phyloP scores from a whole-genome alignment of 768 basidiomycete genomes.

The Harrya chromipes region DNA sequence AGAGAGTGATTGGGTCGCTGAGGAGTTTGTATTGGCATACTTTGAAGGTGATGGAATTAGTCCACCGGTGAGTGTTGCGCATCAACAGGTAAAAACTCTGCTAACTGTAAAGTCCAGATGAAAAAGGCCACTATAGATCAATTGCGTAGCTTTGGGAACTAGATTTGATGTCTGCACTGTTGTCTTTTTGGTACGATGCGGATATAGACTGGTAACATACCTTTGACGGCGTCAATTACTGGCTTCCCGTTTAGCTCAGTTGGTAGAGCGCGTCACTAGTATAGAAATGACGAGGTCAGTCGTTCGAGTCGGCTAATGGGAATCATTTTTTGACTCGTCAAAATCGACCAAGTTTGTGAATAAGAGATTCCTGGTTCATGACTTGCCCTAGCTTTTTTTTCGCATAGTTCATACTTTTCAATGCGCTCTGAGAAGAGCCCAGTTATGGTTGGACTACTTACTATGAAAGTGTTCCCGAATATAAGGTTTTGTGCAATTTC shows the following conservation, averaged over 20 bases:
- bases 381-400: too few species aligned
- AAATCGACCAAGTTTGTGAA: too few species aligned
- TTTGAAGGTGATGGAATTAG: constrained; percentile 71
- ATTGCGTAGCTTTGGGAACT: constrained; percentile 20
- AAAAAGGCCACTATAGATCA: constrained; percentile 26
- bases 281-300: constrained; percentile 59
- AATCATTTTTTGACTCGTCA: constrained; percentile 16
- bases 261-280: constrained; percentile 69
- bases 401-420: too few species aligned
- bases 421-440: too few species aligned
- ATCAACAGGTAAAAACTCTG: not conserved
- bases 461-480: constrained; percentile 5
- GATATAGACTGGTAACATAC: not conserved
- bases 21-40: constrained; percentile 70
- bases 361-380: too few species aligned
- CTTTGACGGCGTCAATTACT: too few species aligned
- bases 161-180: not conserved
- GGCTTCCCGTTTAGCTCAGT: constrained; percentile 37
- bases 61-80: constrained; percentile 52
- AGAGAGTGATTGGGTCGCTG: constrained; percentile 72
- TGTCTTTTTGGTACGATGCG: too few species aligned
- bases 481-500: not conserved
- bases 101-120: constrained; percentile 22
- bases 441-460: too few species aligned
- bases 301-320: constrained; percentile 59